phyloP scores from a whole-genome alignment of 345 rosid genomes.

The Combretum micranthum region DNA sequence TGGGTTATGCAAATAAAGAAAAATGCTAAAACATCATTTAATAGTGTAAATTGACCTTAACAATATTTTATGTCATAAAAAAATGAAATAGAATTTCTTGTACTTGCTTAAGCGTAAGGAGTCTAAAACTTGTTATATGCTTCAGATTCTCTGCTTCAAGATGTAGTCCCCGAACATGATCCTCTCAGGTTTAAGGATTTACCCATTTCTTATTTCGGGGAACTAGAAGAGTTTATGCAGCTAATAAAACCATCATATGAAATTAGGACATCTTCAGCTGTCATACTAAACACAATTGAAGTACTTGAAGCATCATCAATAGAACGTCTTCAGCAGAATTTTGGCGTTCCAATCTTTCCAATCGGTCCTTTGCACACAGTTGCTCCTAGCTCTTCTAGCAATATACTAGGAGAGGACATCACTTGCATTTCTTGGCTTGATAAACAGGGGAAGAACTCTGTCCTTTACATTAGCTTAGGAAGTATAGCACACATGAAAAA shows the following conservation, averaged over 20 bases:
- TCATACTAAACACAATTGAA: slow-evolving; percentile 12
- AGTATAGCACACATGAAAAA: slow-evolving; percentile 12
- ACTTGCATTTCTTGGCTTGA: slow-evolving; percentile 21
- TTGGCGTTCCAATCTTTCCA: slow-evolving; percentile 11
- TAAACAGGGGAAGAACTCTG: slow-evolving; percentile 9
- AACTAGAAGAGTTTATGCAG: slow-evolving; percentile 4
- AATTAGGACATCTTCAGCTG: background rate
- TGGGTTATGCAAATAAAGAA: too few relatives aligned
- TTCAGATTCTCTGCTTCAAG: too few relatives aligned
- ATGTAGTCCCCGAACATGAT: slow-evolving; percentile 7
- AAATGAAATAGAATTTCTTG: too few relatives aligned
- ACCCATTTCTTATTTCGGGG: slow-evolving; percentile 10
- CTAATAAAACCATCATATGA: background rate
- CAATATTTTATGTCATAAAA: too few relatives aligned
- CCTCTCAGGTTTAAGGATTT: slow-evolving; percentile 21
- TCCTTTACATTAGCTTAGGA: slow-evolving; percentile 21
- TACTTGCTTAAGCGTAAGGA: too few relatives aligned
- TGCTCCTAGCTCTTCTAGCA: slow-evolving; percentile 3
- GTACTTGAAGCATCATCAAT: slow-evolving; percentile 10
- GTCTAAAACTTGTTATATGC: background rate
- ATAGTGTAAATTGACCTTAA: too few relatives aligned
- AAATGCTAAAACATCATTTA: too few relatives aligned
- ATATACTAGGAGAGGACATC: slow-evolving; percentile 13
- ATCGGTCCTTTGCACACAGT: slow-evolving; percentile 11
- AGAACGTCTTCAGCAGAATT: slow-evolving; percentile 2